phyloP scores from a whole-genome alignment of 225 moss, liverwort and hornwort genomes.

The Antitrichia curtipendula region DNA sequence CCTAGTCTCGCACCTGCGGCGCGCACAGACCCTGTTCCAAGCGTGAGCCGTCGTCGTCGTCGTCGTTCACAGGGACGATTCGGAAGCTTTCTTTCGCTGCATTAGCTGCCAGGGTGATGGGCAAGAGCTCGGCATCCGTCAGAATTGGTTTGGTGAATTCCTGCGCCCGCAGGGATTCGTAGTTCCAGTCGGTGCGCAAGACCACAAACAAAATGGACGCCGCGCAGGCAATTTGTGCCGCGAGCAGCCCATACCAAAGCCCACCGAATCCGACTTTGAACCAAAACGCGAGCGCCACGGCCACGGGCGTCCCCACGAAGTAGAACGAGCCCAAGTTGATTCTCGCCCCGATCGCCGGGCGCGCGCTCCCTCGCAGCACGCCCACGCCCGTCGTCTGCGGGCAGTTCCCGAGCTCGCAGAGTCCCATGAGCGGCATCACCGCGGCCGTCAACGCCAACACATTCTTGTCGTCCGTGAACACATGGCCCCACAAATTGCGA shows the following conservation, averaged over 20 bases:
- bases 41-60: not conserved
- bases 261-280: constrained; percentile 77
- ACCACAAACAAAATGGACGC: constrained; percentile 73
- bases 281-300: constrained; percentile 70
- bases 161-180: constrained; percentile 51
- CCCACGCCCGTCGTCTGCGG: constrained; percentile 93
- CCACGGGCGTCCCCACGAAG: constrained; percentile 83
- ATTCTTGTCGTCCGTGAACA: constrained; percentile 60
- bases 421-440: constrained; percentile 75
- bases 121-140: not conserved
- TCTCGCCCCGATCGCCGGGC: constrained; percentile 70
- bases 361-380: constrained; percentile 74
- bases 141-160: constrained; percentile 12
- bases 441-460: constrained; percentile 70
- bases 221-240: constrained; percentile 83
- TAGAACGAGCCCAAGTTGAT: constrained; percentile 85
- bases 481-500: constrained; percentile 61
- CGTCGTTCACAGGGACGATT: constrained; percentile 16
- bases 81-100: constrained; percentile 7
- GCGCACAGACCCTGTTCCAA: constrained; percentile 13
- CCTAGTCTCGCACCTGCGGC: constrained; percentile 4
- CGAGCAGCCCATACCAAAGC: constrained; percentile 78
- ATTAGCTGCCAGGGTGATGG: not conserved
- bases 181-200: constrained; percentile 64
- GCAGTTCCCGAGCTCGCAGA: constrained; percentile 90